phyloP scores from a whole-genome alignment of 2,329 filamentous ascomycete genomes.

The Pseudogymnoascus sp. region DNA sequence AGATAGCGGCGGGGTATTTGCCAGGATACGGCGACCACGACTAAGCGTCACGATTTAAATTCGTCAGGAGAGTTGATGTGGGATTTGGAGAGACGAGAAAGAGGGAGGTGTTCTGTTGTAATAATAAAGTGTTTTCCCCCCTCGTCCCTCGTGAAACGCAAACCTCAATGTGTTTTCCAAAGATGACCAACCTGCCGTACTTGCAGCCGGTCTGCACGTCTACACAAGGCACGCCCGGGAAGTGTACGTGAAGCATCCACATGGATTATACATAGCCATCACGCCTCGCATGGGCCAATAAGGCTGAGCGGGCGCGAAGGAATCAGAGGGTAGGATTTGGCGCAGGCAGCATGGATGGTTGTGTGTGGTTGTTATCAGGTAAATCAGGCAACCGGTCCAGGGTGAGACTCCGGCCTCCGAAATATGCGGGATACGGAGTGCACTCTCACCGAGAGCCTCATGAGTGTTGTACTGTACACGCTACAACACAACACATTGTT shows the following conservation, averaged over 20 bases:
- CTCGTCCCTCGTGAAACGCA: conserved; percentile 5
- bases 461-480: background rate
- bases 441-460: background rate
- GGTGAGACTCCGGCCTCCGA: background rate
- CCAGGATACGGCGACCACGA: background rate
- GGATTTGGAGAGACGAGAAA: background rate
- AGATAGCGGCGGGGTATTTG: conserved; percentile 1
- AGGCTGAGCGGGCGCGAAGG: background rate
- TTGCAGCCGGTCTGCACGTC: background rate
- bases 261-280: background rate
- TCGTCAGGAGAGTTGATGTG: background rate
- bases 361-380: background rate
- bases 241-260: background rate
- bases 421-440: background rate
- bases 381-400: background rate
- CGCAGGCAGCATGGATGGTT: background rate
- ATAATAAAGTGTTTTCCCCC: background rate
- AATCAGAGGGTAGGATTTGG: background rate
- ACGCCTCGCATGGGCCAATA: background rate
- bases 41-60: background rate
- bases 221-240: background rate
- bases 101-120: background rate
- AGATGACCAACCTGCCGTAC: background rate
- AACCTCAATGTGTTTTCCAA: conserved; percentile 3
- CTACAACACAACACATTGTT: background rate